These are phyloP conservation scores for Vanrija pseudolonga DNA, from an alignment of 1,284 basidiomycete genomes.

Conservation along the genomic window DNA sequence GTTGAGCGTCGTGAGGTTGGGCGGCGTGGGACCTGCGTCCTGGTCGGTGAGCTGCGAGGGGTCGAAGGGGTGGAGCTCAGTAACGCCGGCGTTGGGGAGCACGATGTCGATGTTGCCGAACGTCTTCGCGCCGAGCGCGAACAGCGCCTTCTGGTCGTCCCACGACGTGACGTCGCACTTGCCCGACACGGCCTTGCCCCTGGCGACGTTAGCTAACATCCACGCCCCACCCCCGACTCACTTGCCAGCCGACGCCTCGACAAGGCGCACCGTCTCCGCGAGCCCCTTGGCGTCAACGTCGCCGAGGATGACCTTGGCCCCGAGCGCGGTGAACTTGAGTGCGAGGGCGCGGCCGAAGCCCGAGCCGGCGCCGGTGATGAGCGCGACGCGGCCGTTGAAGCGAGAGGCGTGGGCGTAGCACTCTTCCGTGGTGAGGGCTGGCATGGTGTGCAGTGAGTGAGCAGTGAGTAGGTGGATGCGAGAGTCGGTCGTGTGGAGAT, in stretches of 20 bases:
- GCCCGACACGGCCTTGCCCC: not conserved
- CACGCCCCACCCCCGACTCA: too few relatives aligned
- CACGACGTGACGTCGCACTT: constrained; percentile 28
- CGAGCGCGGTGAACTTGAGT: constrained; percentile 12
- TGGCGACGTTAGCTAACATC: not conserved
- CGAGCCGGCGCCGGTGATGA: constrained; percentile 16
- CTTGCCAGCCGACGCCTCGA: constrained; percentile 26
- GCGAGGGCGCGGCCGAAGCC: constrained; percentile 18
- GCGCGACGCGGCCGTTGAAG: constrained; percentile 6
- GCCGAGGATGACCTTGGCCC: constrained; percentile 16
- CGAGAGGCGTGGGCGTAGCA: constrained; percentile 41
- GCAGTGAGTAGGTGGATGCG: not conserved
- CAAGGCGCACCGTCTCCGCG: constrained; percentile 1
- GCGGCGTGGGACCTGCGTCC: constrained; percentile 6
- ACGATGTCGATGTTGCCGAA: constrained; percentile 18
- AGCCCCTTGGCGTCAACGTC: constrained; percentile 11
- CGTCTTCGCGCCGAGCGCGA: constrained; percentile 5
- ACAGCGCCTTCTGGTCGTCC: constrained; percentile 20
- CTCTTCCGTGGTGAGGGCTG: constrained; percentile 7
- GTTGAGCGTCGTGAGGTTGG: constrained; percentile 17
- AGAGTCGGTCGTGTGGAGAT: not conserved
- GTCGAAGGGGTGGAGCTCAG: constrained; percentile 4
- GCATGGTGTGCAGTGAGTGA: constrained; percentile 9
- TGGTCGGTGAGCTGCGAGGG: not conserved
- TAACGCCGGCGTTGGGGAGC: constrained; percentile 17